Percentiles rank a stretch among this genome's conserved stretches.
Conservation (phyloP, 2,329 filamentous ascomycete genomes). For the Escovopsis weberi region DNA sequence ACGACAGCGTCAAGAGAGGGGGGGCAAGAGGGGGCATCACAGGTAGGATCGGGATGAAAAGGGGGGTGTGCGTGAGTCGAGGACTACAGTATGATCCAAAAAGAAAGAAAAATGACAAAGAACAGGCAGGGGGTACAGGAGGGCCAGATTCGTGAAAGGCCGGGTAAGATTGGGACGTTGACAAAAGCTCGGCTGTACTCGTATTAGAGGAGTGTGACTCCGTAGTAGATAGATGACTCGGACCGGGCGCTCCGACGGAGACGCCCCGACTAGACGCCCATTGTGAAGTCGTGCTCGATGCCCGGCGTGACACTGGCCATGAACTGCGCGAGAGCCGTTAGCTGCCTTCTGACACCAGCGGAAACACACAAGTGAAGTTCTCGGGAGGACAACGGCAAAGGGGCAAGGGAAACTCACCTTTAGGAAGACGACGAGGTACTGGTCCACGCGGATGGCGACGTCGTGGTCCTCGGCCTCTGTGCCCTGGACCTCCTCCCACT, state of each 20-base stretch:
- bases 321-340: constrained; percentile 30
- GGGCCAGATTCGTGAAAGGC: no score
- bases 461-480: constrained; percentile 52
- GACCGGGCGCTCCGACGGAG: no score
- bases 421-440: constrained; percentile 75
- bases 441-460: constrained; percentile 72
- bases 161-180: no score
- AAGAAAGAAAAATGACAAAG: no score
- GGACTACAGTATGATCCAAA: no score
- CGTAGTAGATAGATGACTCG: neutral
- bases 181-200: neutral
- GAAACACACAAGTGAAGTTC: neutral
- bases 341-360: neutral
- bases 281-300: constrained; percentile 96
- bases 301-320: constrained; percentile 86
- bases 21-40: no score
- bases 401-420: constrained; percentile 40
- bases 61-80: no score
- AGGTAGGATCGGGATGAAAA: no score
- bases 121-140: no score
- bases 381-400: neutral
- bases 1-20: no score
- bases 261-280: constrained; percentile 54
- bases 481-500: constrained; percentile 52
- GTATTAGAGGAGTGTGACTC: neutral